Evolutionary conservation across 257 asterid genomes (phyloP), one percentile per base, ranked within the genome.

Genomic region (Primulina tabacum): DNA sequence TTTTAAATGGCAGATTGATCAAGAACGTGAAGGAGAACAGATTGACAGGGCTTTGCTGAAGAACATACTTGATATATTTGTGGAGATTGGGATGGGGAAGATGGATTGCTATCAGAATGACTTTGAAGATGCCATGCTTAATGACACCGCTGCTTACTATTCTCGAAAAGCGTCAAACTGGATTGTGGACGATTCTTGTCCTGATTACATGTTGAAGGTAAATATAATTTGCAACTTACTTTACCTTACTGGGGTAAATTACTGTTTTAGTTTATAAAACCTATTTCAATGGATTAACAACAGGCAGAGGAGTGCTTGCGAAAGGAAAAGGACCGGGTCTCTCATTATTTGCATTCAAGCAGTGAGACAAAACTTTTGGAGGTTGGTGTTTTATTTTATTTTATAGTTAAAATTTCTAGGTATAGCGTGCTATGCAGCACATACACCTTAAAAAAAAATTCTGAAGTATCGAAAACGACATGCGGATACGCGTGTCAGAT

Each of bases 151-250:
- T 24, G 71, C 72, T 7, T 88, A 73, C 81, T 88, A 88, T 71
- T 86, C 87, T 65, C 64, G 83, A 30, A 86, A 88, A 73, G 86
- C 92, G 8, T 88, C 92, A 26, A 79, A 71, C 55, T 88, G 92
- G 92, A 79, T 86, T 16, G 72, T 73, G 57, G 76, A 82, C 38
- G 86, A 88, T 76, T 82, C 95, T 16, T 88, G 88, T 75, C 87
- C 92, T 17, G 87, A 77, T 62, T 88, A 86, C 68, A 82, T 88
- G 92, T 47, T 79, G 71, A 82, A 86, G 83, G 95, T 73, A 68
- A 72, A 58, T 32, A n/a, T 64, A 62, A 24, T 61, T 8, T 67
- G 24, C 26, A 28, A 34, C 17, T 61, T 64, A 34, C 10, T 61
- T 64, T 70, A 6, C 65, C 24, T 17, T 65, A 58, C 52, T 65